A percentile compares a stretch with the other conserved stretches of the same genome.
These are phyloP conservation scores for Sphenostylis stenocarpa DNA, from an alignment of 306 rosid genomes.

Conservation along the genomic window DNA sequence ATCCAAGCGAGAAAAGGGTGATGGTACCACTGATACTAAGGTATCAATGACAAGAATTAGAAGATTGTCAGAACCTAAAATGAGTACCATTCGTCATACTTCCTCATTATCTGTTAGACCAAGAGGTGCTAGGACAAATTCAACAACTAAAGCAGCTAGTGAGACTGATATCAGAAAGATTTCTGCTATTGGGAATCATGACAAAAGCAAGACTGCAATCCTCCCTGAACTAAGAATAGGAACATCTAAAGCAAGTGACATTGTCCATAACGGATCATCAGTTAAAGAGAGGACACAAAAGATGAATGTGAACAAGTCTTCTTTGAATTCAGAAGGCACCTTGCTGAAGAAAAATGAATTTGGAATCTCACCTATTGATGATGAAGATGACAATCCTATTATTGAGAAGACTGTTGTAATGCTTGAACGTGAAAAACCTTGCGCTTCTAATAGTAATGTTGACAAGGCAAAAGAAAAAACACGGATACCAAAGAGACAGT, in stretches of 20 bases:
- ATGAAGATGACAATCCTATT: conserved; percentile 62
- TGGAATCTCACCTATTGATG: conserved; percentile 35
- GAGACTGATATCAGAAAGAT: conserved; percentile 65
- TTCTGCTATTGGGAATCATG: conserved; percentile 74
- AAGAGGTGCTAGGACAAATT: conserved; percentile 33
- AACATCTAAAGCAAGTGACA: conserved; percentile 56
- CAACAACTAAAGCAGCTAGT: conserved; percentile 47
- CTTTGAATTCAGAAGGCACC: conserved; percentile 48
- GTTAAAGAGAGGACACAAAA: conserved; percentile 48
- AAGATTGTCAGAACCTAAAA: conserved; percentile 93
- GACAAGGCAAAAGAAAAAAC: conserved; percentile 37
- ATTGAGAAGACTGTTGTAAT: conserved; percentile 79
- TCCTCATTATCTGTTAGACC: conserved; percentile 49
- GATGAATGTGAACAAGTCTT: conserved; percentile 43
- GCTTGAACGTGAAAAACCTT: conserved; percentile 63
- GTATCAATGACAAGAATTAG: conserved; percentile 64
- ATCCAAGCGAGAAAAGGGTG: conserved; percentile 59
- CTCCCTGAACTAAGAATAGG: conserved; percentile 88
- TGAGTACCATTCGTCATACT: conserved; percentile 47
- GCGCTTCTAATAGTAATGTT: conserved; percentile 25
- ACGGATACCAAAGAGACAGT: conserved; percentile 24
- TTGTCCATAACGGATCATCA: conserved; percentile 42
- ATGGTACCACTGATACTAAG: conserved; percentile 53
- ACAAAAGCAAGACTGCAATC: conserved; percentile 72
- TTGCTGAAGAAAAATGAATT: conserved; percentile 42